Evolutionary conservation across 2,329 filamentous ascomycete genomes (phyloP), one percentile per base, ranked within the genome.

Genomic region (Aspergillus ochraceoroseus): DNA sequence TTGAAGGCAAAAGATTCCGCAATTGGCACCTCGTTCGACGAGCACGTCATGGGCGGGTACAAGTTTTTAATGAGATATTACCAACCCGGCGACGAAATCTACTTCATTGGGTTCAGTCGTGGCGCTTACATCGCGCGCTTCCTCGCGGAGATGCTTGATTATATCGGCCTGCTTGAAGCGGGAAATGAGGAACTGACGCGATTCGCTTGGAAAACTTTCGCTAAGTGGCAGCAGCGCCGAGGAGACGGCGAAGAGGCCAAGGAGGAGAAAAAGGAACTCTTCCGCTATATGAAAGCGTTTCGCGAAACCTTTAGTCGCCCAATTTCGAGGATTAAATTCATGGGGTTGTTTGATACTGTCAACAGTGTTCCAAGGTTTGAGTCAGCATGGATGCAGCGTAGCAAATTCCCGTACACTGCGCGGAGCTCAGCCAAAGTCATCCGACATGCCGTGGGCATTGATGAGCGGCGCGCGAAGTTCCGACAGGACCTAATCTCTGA

Each of bases 161-260:
- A 85, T 51, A 80, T 92, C 39, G 87, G 87, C 1, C 71, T 94
- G 0, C 71, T 94, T 9, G 83, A 82, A 8, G 82, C 85, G 36
- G 86, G 87, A 7, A 94, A 94, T 53, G 85, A 94, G 56, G 87
- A 92, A 52, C 83, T 92, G 80, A 80, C 87, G 36, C 73, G 76
- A 3, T 94, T 94, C 58, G 86, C 85, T 0, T 92, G 86, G 85
- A 88, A 68, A 49, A 66, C 63, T 4, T 68, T 68, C 32, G 57
- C 64, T 27, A 66, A 66, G 32, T 68, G 65, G 65, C 62, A 67
- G 47, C 61, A 64, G 44, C 58, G 64, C 6, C 45, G 54, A 4
- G 55, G 39, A 8, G 41, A 49, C 6, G 46, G 29, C 7, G 38
- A 46, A 3, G 53, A 60, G n/a, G 57, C 62, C 5, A 30, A 28